Conservation (phyloP, 108 stramenopile genomes). For the Discostella pseudostelligera region DNA sequence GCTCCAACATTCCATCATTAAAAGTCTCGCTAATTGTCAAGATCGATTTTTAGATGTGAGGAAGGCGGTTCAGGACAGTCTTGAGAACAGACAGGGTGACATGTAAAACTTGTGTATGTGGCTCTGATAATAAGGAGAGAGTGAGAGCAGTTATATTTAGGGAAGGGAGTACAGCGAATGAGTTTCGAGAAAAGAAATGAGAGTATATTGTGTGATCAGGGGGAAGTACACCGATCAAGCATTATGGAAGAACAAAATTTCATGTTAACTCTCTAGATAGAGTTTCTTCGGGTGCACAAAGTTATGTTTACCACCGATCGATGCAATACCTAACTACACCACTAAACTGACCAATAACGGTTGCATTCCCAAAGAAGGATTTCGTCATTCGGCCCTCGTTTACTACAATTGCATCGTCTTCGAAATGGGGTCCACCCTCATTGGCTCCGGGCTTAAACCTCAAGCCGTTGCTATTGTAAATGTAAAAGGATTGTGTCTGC, state of each 20-base stretch:
- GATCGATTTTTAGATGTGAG: conserved; percentile 82
- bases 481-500: conserved; percentile 7
- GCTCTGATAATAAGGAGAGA: too few species aligned
- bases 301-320: neutral
- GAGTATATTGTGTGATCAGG: too few species aligned
- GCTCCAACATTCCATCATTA: too few species aligned
- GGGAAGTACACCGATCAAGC: too few species aligned
- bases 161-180: too few species aligned
- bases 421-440: neutral
- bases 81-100: conserved; percentile 63
- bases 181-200: too few species aligned
- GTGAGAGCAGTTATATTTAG: too few species aligned
- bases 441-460: neutral
- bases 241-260: too few species aligned
- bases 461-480: neutral
- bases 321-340: conserved; percentile 9
- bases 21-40: conserved; percentile 75
- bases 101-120: too few species aligned
- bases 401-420: conserved; percentile 2
- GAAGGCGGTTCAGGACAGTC: conserved; percentile 71
- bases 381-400: conserved; percentile 2
- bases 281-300: too few species aligned
- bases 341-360: neutral
- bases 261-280: too few species aligned
- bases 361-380: neutral